These are phyloP conservation scores for Eimeria acervulina DNA, from an alignment of 169 alveolate genomes.

Conservation along the genomic window DNA sequence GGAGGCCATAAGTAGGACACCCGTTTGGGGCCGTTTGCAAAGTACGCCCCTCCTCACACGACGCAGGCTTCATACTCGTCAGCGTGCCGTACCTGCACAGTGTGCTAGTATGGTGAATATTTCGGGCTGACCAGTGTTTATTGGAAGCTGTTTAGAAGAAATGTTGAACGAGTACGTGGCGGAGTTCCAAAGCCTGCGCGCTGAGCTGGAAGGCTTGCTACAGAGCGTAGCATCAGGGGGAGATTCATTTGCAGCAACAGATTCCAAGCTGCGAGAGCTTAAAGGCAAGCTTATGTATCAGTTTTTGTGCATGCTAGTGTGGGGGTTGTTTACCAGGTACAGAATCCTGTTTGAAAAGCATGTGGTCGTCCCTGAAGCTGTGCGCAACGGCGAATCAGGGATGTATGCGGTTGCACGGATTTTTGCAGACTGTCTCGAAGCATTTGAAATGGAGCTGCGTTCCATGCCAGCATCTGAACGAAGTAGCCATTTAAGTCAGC, in stretches of 20 bases:
- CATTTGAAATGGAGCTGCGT: conserved; percentile 75
- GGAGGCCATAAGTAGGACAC: background rate
- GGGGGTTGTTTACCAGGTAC: background rate
- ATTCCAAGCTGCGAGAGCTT: conserved; percentile 61
- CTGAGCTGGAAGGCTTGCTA: conserved; percentile 68
- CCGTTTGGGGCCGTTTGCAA: background rate
- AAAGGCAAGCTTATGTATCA: conserved; percentile 53
- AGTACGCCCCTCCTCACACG: background rate
- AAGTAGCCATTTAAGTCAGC: conserved; percentile 18
- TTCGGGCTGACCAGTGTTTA: background rate
- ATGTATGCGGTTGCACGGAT: background rate
- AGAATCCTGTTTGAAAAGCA: background rate
- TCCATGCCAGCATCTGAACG: conserved; percentile 69
- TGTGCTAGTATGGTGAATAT: conserved; percentile 13
- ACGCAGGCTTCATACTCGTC: background rate
- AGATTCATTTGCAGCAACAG: background rate
- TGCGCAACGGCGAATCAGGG: background rate
- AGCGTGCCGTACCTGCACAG: background rate
- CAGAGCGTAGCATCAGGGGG: background rate
- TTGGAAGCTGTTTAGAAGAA: background rate
- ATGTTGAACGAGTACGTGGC: conserved; percentile 73
- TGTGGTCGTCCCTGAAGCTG: background rate
- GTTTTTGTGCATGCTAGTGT: background rate
- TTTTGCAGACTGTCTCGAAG: conserved; percentile 64
- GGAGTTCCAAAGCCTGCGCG: conserved; percentile 71